Evolutionary conservation across 1,284 basidiomycete genomes (phyloP).

Genomic region (Neonothopanus nambi): DNA sequence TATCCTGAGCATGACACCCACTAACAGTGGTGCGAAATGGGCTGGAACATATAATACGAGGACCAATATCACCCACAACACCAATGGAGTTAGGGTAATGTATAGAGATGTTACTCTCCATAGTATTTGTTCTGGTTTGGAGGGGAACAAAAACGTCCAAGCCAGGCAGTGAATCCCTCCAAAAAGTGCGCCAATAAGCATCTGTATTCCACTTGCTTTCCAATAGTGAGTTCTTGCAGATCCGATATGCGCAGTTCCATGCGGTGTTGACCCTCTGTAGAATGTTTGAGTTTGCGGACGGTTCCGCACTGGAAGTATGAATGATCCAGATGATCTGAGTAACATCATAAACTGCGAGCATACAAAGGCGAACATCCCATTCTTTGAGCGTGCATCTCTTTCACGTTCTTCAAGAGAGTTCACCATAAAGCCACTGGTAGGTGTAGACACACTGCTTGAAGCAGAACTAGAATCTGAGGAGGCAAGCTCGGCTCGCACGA

Average conservation of each 20-base stretch:
- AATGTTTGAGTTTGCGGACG: no score
- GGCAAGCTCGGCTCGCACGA: no score
- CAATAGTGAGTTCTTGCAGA: not conserved
- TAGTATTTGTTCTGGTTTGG: not conserved
- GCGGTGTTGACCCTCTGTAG: no score
- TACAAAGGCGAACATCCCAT: not conserved
- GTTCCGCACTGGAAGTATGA: no score
- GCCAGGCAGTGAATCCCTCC: constrained; percentile 11
- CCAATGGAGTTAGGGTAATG: not conserved
- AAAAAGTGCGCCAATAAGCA: constrained; percentile 6
- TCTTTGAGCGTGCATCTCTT: not conserved
- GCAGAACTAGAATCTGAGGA: no score
- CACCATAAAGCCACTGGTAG: no score
- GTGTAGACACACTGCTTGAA: no score
- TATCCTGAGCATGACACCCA: not conserved
- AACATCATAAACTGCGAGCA: not conserved
- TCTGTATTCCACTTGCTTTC: not conserved
- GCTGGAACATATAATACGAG: not conserved
- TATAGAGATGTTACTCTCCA: constrained; percentile 5
- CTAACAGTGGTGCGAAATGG: not conserved
- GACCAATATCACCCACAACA: not conserved
- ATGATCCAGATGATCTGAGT: no score
- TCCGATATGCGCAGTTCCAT: not conserved
- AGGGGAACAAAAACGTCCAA: constrained; percentile 11
- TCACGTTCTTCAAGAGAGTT: no score